Evolutionary conservation across 106 monocot genomes (phyloP).

Genomic region (Dioscorea dumetorum): DNA sequence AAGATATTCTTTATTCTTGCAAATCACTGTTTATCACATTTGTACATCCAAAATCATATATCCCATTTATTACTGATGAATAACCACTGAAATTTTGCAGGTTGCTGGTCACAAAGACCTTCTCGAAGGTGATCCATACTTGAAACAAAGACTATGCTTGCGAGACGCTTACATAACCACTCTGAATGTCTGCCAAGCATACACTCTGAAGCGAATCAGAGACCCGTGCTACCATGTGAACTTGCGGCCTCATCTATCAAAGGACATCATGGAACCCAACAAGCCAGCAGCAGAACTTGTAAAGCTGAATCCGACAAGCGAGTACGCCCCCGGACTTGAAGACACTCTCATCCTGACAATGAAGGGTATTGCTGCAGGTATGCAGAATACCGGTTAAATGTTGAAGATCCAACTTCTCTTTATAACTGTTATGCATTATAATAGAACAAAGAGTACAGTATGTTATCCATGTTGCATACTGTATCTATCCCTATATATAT

Average conservation of each 20-base stretch:
- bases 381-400: conserved; percentile 87
- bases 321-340: conserved; percentile 82
- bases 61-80: not conserved
- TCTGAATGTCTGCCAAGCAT: conserved; percentile 53
- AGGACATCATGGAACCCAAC: conserved; percentile 18
- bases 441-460: too few relatives aligned
- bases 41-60: too few relatives aligned
- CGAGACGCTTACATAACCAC: conserved; percentile 51
- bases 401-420: too few relatives aligned
- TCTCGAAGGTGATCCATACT: conserved; percentile 53
- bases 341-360: conserved; percentile 92
- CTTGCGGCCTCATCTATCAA: conserved; percentile 37
- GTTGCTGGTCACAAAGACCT: conserved; percentile 55
- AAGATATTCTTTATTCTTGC: too few relatives aligned
- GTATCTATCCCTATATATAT: too few relatives aligned
- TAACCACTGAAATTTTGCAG: conserved; percentile 6
- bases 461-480: too few relatives aligned
- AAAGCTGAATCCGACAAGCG: conserved; percentile 81
- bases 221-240: conserved; percentile 43
- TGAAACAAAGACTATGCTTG: conserved; percentile 46
- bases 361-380: conserved; percentile 93
- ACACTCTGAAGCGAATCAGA: conserved; percentile 46
- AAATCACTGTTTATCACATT: too few relatives aligned
- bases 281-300: conserved; percentile 66
- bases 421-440: too few relatives aligned